These are phyloP conservation scores for Xerocomellus amylosporus DNA, from an alignment of 768 basidiomycete genomes.

Conservation along the genomic window DNA sequence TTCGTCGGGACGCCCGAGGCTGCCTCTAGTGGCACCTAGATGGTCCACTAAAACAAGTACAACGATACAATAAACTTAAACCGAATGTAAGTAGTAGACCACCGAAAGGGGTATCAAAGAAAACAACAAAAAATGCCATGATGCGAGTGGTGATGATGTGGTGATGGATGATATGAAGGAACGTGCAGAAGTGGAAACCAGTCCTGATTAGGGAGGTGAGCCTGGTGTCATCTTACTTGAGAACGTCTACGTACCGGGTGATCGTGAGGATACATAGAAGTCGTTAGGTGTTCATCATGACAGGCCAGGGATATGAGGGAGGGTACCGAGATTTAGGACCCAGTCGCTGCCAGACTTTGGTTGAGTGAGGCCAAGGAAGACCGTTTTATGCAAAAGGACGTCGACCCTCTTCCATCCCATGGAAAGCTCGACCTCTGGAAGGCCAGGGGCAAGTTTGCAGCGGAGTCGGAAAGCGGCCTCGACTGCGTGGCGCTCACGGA, in stretches of 20 bases:
- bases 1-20: neutral
- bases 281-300: slow-evolving; percentile 9
- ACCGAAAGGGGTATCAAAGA: slow-evolving; percentile 8
- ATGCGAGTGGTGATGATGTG: slow-evolving; percentile 8
- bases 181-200: slow-evolving; percentile 18
- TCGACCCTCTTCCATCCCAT: slow-evolving; percentile 58
- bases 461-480: slow-evolving; percentile 45
- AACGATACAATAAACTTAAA: slow-evolving; percentile 12
- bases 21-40: slow-evolving; percentile 8
- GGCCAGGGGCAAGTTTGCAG: slow-evolving; percentile 41
- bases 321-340: slow-evolving; percentile 33
- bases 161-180: slow-evolving; percentile 10
- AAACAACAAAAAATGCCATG: slow-evolving; percentile 10
- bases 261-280: slow-evolving; percentile 12
- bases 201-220: slow-evolving; percentile 20
- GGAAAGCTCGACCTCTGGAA: slow-evolving; percentile 40
- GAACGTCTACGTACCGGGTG: slow-evolving; percentile 15
- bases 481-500: slow-evolving; percentile 32
- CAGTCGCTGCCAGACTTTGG: slow-evolving; percentile 35
- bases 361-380: slow-evolving; percentile 52
- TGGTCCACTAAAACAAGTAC: slow-evolving; percentile 5
- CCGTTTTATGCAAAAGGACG: slow-evolving; percentile 46
- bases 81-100: slow-evolving; percentile 7
- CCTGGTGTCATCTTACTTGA: no score
- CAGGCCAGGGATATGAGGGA: slow-evolving; percentile 1